Conservation (phyloP, 1,139 yeast species). For the Lodderomyces jiufengensis region DNA sequence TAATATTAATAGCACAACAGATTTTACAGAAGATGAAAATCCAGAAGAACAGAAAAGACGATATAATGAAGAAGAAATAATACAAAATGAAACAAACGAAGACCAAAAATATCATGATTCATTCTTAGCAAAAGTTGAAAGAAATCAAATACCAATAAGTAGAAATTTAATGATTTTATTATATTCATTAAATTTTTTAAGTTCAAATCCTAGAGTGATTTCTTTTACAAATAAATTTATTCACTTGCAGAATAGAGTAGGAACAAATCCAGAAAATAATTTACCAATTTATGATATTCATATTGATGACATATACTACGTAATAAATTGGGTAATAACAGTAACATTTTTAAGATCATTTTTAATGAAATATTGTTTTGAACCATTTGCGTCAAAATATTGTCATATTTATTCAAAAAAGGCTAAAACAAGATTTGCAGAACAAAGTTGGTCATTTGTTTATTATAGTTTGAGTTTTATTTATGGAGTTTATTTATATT, state of each 20-base stretch:
- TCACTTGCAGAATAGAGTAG: constrained; percentile 44
- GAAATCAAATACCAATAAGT: constrained; percentile 39
- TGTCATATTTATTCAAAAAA: constrained; percentile 48
- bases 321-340: constrained; percentile 52
- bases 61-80: not conserved
- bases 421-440: constrained; percentile 68
- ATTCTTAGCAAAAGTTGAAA: constrained; percentile 29
- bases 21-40: not conserved
- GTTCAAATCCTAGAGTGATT: constrained; percentile 16
- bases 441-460: constrained; percentile 78
- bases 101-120: constrained; percentile 20
- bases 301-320: constrained; percentile 52
- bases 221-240: constrained; percentile 42
- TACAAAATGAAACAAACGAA: constrained; percentile 1
- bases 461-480: constrained; percentile 57
- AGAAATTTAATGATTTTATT: constrained; percentile 27
- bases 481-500: constrained; percentile 58
- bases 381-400: constrained; percentile 51
- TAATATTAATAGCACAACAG: too few species aligned
- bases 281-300: constrained; percentile 50
- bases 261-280: constrained; percentile 12
- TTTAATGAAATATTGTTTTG: constrained; percentile 54
- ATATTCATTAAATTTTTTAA: constrained; percentile 25
- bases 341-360: constrained; percentile 59
- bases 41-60: not conserved